Conservation (phyloP, 306 rosid species). For the Begonia loranthoides region DNA sequence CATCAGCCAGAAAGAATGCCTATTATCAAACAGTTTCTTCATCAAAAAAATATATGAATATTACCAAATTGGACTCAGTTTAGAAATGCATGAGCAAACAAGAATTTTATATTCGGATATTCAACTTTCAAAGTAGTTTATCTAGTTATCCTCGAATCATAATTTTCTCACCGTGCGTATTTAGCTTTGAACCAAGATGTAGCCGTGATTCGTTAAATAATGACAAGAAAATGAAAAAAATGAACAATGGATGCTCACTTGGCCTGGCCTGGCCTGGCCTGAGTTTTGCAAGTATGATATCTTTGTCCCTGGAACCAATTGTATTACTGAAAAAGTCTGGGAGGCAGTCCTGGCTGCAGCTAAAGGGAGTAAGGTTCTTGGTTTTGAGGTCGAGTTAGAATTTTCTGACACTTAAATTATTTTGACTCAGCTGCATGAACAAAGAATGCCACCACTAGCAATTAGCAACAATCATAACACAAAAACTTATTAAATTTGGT, state of each 20-base stretch:
- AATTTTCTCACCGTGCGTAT: too few species aligned
- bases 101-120: too few species aligned
- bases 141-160: too few species aligned
- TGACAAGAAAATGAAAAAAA: background rate
- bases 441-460: conserved; percentile 12
- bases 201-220: background rate
- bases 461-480: background rate
- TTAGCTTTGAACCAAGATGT: too few species aligned
- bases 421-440: conserved; percentile 57
- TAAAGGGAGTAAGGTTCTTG: conserved; percentile 65
- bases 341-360: conserved; percentile 54
- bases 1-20: too few species aligned
- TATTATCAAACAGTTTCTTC: too few species aligned
- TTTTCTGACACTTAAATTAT: conserved; percentile 50
- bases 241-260: conserved; percentile 28
- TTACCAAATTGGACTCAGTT: too few species aligned
- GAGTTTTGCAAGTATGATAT: conserved; percentile 66
- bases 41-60: too few species aligned
- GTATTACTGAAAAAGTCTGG: conserved; percentile 50
- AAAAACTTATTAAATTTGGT: too few species aligned
- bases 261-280: conserved; percentile 76
- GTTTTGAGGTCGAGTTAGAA: conserved; percentile 31
- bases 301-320: conserved; percentile 22
- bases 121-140: too few species aligned
- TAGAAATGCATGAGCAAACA: too few species aligned